Percentiles rank a stretch among this genome's conserved stretches.
These are phyloP conservation scores for Chalara sp. DNA, from an alignment of 2,329 filamentous ascomycete genomes.

Conservation along the genomic window DNA sequence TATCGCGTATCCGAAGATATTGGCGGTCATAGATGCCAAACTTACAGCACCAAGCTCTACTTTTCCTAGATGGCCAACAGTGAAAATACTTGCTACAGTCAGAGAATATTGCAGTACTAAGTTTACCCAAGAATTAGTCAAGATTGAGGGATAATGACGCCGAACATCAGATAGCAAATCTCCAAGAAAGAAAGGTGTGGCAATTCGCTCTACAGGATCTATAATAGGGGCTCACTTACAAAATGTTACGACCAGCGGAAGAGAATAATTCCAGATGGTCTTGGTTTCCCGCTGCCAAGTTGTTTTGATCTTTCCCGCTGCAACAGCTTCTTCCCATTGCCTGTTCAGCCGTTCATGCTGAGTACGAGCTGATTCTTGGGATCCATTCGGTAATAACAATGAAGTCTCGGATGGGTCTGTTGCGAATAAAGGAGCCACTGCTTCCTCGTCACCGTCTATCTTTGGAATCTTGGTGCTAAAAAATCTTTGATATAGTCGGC, in stretches of 20 bases:
- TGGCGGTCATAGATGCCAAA: slow-evolving; percentile 71
- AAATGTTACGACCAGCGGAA: slow-evolving; percentile 67
- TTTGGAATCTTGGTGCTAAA: slow-evolving; percentile 51
- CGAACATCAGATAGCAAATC: no score
- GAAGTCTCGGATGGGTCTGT: slow-evolving; percentile 33
- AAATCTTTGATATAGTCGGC: slow-evolving; percentile 33
- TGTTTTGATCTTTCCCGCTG: slow-evolving; percentile 73
- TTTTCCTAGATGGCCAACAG: slow-evolving; percentile 68
- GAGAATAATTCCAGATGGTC: slow-evolving; percentile 66
- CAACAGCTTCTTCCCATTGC: slow-evolving; percentile 82
- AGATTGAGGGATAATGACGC: no score
- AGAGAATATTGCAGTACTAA: slow-evolving; percentile 68
- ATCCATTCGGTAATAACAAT: slow-evolving; percentile 32
- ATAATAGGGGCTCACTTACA: not conserved
- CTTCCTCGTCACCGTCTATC: slow-evolving; percentile 34
- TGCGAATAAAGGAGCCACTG: slow-evolving; percentile 13
- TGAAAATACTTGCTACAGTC: slow-evolving; percentile 75
- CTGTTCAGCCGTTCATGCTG: slow-evolving; percentile 54
- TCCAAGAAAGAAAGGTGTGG: no score
- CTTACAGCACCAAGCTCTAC: slow-evolving; percentile 61
- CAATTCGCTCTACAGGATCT: no score
- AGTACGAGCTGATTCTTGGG: slow-evolving; percentile 36
- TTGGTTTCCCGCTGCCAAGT: slow-evolving; percentile 88
- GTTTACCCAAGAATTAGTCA: not conserved
- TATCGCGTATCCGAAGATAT: slow-evolving; percentile 70